Evolutionary conservation across 495 filamentous ascomycete species (phyloP), one percentile per base, ranked within the genome.

Genomic region (Friedmanniomyces endolithicus): DNA sequence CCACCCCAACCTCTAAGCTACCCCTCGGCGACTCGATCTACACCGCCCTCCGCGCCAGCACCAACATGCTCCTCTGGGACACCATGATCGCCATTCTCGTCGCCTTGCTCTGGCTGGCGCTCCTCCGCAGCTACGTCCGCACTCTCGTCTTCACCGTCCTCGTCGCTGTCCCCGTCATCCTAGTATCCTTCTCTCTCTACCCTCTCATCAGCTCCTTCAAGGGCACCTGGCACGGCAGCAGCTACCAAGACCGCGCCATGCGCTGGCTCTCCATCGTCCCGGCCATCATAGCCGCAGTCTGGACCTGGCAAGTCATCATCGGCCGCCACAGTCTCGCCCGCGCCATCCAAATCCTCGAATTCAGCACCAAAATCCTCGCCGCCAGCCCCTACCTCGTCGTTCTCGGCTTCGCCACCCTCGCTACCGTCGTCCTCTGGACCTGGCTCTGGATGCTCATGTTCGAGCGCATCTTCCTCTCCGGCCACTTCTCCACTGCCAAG

Each of bases 391-490:
- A 85, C 19, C 73, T 98, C 23, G 71, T 97, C n/a, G 67, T 83
- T 2, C 75, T 96, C 27, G 90, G 90, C 19, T 79, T 97, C 58
- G 82, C 71, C 29, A 85, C 82, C 24, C 77, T 98, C n/a, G 75
- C 72, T 11, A 72, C 76, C 33, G 81, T 94, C 40, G 83, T 94
- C 11, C 71, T 78, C 8, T 97, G 90, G 86, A 95, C 88, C 1
- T 98, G 92, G 92, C 62, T 85, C 11, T 98, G 92, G 92, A 79
- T 97, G 65, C 78, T 81, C 61, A 96, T 97, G 92, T 98, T 98
- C 68, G 92, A 88, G 1, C 78, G 89, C 24, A 81, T 97, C 43
- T 98, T 98, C 67, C 79, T 96, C 39, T 87, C 84, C 19, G 92
- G 89, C 2, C 85, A 86, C 65, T 75, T 87, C 56, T 76, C 54